Percentiles rank a stretch among this genome's conserved stretches.
These are phyloP conservation scores for Fusarium ramigenum DNA, from an alignment of 2,329 filamentous ascomycete species.

Conservation along the genomic window DNA sequence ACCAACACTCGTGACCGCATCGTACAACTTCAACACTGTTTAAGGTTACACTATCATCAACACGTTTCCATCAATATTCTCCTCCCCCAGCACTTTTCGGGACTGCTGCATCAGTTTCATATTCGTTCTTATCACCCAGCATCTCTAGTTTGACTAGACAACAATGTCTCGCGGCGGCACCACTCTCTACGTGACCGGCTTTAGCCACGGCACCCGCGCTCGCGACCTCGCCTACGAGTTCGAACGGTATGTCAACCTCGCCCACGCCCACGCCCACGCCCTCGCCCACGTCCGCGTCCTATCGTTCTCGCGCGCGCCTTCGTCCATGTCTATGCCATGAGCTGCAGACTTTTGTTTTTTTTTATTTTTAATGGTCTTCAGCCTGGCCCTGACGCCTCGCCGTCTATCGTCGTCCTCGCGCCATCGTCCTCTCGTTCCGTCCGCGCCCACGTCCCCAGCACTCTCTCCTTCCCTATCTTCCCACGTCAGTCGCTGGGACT, in stretches of 20 bases:
- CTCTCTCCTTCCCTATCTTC: conserved; percentile 35
- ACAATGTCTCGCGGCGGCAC: conserved; percentile 92
- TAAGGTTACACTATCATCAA: conserved; percentile 30
- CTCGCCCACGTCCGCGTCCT: conserved; percentile 52
- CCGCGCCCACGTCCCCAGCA: conserved; percentile 41
- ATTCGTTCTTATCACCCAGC: conserved; percentile 6
- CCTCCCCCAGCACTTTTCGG: conserved; percentile 28
- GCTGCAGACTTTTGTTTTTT: conserved; percentile 29
- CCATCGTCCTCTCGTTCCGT: conserved; percentile 43
- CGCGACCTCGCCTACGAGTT: conserved; percentile 99
- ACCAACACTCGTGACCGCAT: conserved; percentile 35
- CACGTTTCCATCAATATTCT: conserved; percentile 33
- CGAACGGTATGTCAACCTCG: conserved; percentile 93
- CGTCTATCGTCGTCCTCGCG: conserved; percentile 44
- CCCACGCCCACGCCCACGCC: conserved; percentile 50
- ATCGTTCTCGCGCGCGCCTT: conserved; percentile 44
- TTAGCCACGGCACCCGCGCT: conserved; percentile 97
- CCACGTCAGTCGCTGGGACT: conserved; percentile 42
- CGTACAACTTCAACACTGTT: conserved; percentile 29
- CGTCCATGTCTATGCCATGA: conserved; percentile 37
- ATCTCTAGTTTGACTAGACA: conserved; percentile 22
- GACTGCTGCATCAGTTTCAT: conserved; percentile 41
- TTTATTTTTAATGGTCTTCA: conserved; percentile 32
- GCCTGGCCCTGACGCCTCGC: conserved; percentile 40
- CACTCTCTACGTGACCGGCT: conserved; percentile 98